Base-by-base conservation (phyloP, 1,284 basidiomycete genomes). In the Boletellus deceptivus region DNA sequence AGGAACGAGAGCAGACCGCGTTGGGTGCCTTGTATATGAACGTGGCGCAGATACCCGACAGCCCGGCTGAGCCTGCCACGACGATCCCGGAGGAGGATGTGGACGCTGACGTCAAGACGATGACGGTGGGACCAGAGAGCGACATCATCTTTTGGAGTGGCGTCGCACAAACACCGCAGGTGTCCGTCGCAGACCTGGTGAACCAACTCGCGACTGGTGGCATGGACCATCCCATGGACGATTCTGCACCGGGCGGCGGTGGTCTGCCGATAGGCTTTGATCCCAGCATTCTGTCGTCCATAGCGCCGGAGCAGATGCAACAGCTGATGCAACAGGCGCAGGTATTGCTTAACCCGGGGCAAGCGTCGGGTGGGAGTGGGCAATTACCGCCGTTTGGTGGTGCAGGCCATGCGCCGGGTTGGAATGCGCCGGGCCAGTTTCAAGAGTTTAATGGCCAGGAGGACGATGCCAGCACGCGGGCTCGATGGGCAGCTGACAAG, bases 1-100 rank as follows among this genome's bases (percentile, higher is more conserved):
- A 86, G 64, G 76, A 83, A 65, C 81, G 89, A 50, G 89, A 91
- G 64, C 79, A 83, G 65, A 85, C 80, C n/a, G 84, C 86, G 35
- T 73, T 91, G 27, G 78, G 79, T 34, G 87, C 88, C 40, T 65
- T 87, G 31, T 91, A 91, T 65, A 81, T 86, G 74, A 77, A 76
- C 16, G 67, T 75, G 34, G 74, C 76, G 43, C 83, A 86, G 57
- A 84, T 90, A 60, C 89, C 89, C 20, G 84, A 89, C 46, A 78
- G 83, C 51, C 86, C 89, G n/a, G 77, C 77, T 33, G 89, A 91
- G 67, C 82, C 84, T n/a, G 60, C 75, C 17, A 66, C 67, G 52
- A 73, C 76, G 60, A 76, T 87, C 56, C 63, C 77, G 37, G 85
- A 86, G 58, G 86, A 86, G 55, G 82, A 88, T 61, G 74, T 82